These are phyloP conservation scores for Pestalotiopsis sp. DNA, from an alignment of 2,329 filamentous ascomycete species.

Conservation along the genomic window DNA sequence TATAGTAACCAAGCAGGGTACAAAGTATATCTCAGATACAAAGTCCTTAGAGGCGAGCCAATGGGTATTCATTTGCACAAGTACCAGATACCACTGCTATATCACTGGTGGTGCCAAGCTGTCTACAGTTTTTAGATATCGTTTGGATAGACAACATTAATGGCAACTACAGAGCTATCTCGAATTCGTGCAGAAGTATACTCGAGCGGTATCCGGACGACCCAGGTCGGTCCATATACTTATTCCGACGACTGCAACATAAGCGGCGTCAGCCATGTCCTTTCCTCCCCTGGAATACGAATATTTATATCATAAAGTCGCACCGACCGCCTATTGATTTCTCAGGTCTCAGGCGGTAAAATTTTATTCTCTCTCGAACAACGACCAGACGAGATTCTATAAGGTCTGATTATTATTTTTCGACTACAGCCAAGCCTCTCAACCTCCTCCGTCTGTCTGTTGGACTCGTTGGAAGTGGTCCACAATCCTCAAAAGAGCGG, in stretches of 20 bases:
- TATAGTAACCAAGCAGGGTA: no score
- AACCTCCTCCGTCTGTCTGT: not conserved
- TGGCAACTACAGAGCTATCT: no score
- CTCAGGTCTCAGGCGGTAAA: not conserved
- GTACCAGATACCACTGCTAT: no score
- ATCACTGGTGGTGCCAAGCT: no score
- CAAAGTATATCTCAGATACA: no score
- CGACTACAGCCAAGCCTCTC: not conserved
- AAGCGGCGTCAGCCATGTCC: not conserved
- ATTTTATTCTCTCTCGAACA: not conserved
- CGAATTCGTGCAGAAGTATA: no score
- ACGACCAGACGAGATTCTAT: not conserved
- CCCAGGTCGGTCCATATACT: no score
- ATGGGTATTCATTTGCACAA: no score
- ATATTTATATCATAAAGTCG: not conserved
- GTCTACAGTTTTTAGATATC: no score
- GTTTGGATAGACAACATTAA: no score
- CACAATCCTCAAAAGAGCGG: not conserved
- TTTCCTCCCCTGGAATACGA: not conserved
- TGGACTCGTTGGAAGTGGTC: not conserved
- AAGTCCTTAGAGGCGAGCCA: no score
- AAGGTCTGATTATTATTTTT: not conserved
- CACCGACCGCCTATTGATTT: not conserved
- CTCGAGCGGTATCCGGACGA: no score
- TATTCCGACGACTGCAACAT: not conserved